Conservation (phyloP, 2,329 filamentous ascomycete species). For the Pseudogymnoascus sp. region DNA sequence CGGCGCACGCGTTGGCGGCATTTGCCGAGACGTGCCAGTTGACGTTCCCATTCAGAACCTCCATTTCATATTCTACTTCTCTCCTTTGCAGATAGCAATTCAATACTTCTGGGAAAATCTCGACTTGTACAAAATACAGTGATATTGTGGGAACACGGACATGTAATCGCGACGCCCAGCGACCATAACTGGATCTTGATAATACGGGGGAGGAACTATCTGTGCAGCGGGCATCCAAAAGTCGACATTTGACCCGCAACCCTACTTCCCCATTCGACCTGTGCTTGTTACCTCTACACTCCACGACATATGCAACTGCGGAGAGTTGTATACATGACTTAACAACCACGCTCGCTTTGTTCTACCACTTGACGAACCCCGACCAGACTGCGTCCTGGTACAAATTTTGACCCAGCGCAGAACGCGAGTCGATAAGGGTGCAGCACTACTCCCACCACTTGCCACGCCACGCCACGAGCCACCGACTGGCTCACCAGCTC, state of each 20-base stretch:
- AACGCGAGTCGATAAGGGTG: neutral
- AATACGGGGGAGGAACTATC: conserved; percentile 7
- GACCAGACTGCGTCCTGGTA: neutral
- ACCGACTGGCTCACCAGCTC: neutral
- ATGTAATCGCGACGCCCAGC: conserved; percentile 1
- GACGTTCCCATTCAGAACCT: conserved; percentile 6
- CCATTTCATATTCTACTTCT: conserved; percentile 4
- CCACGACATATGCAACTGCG: conserved; percentile 5
- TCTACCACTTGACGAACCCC: neutral
- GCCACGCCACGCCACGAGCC: neutral
- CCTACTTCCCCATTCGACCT: conserved; percentile 1
- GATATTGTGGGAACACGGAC: conserved; percentile 5
- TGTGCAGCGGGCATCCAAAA: neutral
- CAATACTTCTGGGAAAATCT: neutral
- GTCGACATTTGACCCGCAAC: conserved; percentile 5
- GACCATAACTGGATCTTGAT: neutral
- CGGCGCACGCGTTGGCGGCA: conserved; percentile 3
- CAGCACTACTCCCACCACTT: neutral
- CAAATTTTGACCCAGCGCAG: neutral
- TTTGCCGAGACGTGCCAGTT: conserved; percentile 5
- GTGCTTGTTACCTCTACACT: conserved; percentile 2
- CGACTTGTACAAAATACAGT: conserved; percentile 1
- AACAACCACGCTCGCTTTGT: neutral
- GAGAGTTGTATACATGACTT: conserved; percentile 5
- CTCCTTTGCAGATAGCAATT: conserved; percentile 6